Conservation (phyloP, 176 grass and related monocot species). For the Elymus sibiricus region DNA sequence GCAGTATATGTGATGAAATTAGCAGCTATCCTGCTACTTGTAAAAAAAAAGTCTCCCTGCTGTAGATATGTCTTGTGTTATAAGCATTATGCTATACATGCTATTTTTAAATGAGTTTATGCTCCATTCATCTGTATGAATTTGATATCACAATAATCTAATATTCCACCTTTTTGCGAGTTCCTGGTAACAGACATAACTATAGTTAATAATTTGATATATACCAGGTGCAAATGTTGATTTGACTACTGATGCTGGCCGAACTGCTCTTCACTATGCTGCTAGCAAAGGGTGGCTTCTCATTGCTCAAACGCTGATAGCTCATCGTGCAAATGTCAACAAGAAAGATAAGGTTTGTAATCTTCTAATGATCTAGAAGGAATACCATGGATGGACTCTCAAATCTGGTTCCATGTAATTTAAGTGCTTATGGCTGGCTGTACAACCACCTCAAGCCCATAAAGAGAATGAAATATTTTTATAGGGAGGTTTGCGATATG, state of each 20-base stretch:
- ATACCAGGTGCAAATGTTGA: slow-evolving; percentile 72
- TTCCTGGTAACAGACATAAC: neutral
- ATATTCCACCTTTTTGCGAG: neutral
- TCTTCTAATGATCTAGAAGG: slow-evolving; percentile 13
- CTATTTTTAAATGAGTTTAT: neutral
- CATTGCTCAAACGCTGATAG: slow-evolving; percentile 71
- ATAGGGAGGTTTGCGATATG: neutral
- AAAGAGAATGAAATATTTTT: neutral
- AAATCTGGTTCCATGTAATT: neutral
- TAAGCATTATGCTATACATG: neutral
- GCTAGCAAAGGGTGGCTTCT: slow-evolving; percentile 74
- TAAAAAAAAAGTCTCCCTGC: neutral
- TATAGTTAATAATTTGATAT: slow-evolving; percentile 21
- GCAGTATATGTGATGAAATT: neutral
- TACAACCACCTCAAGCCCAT: neutral
- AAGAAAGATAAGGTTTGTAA: slow-evolving; percentile 85
- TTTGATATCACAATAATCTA: neutral
- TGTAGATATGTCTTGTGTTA: neutral
- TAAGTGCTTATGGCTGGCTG: neutral
- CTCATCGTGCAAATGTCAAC: slow-evolving; percentile 72
- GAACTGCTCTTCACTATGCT: slow-evolving; percentile 97
- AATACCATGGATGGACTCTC: neutral
- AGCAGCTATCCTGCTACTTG: neutral
- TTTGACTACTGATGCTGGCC: slow-evolving; percentile 76
- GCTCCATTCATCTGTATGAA: neutral